These are phyloP conservation scores for Alternaria metachromatica DNA, from an alignment of 2,329 filamentous ascomycete species.

Conservation along the genomic window DNA sequence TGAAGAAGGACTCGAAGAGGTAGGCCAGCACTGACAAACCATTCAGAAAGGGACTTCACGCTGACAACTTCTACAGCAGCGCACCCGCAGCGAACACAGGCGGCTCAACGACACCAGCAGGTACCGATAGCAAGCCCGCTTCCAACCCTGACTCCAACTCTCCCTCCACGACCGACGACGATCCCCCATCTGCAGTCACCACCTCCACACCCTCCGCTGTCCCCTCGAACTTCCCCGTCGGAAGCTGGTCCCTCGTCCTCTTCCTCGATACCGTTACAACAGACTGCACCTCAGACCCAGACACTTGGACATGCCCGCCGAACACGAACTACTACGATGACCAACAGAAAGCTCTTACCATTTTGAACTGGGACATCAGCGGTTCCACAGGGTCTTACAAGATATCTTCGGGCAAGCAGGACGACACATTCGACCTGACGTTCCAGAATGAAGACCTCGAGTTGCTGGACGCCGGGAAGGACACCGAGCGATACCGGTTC, in stretches of 20 bases:
- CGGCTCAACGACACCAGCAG: background rate
- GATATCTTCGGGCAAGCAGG: constrained; percentile 60
- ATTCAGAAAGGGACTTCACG: too few species aligned
- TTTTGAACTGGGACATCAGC: constrained; percentile 68
- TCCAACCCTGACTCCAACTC: constrained; percentile 3
- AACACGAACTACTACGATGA: constrained; percentile 58
- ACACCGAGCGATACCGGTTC: constrained; percentile 66
- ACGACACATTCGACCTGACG: constrained; percentile 63
- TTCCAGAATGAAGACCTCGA: constrained; percentile 62
- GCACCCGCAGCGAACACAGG: background rate
- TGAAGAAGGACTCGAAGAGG: constrained; percentile 45
- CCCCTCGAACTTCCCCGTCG: constrained; percentile 62
- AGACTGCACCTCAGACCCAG: constrained; percentile 64
- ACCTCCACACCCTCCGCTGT: constrained; percentile 23
- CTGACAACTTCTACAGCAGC: constrained; percentile 7
- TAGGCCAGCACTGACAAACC: too few species aligned
- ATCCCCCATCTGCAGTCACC: constrained; percentile 20
- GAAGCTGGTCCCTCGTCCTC: constrained; percentile 67
- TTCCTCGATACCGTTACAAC: constrained; percentile 62
- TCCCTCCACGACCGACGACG: constrained; percentile 9
- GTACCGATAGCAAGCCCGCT: background rate
- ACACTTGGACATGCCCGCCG: constrained; percentile 69
- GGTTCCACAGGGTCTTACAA: constrained; percentile 51
- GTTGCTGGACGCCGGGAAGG: constrained; percentile 56
- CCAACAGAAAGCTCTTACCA: constrained; percentile 53